Percentiles rank a stretch among this genome's conserved stretches.
Evolutionary conservation across 768 basidiomycete genomes (phyloP).

Genomic region (Phaffia tasmanica): DNA sequence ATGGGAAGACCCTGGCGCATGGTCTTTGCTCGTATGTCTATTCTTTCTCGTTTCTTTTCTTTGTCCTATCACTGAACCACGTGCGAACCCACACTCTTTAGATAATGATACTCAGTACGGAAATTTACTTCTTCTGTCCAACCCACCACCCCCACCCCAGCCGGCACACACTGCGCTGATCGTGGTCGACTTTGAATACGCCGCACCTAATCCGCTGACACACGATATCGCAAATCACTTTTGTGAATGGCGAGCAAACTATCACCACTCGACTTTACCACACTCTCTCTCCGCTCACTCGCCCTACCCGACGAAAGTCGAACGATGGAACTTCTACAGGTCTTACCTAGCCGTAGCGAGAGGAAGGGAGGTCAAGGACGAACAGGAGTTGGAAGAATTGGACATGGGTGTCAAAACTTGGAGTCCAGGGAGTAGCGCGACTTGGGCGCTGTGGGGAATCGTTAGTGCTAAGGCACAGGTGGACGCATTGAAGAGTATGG

Average conservation of each 20-base stretch:
- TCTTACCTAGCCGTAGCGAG: conserved; percentile 54
- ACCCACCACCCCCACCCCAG: conserved; percentile 36
- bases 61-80: background rate
- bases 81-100: conserved; percentile 35
- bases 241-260: conserved; percentile 91
- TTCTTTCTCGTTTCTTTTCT: background rate
- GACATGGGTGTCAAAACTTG: conserved; percentile 73
- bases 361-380: conserved; percentile 33
- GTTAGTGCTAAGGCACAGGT: conserved; percentile 55
- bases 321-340: conserved; percentile 72
- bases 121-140: conserved; percentile 66
- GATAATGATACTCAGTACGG: conserved; percentile 97
- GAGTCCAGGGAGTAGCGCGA: conserved; percentile 80
- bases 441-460: conserved; percentile 93
- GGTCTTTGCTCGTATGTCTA: conserved; percentile 39
- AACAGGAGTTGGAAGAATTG: conserved; percentile 48
- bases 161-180: conserved; percentile 53
- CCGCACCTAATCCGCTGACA: conserved; percentile 77
- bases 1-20: conserved; percentile 21
- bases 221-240: conserved; percentile 69
- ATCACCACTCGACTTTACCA: conserved; percentile 47
- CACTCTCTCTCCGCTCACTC: conserved; percentile 41
- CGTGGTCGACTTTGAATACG: conserved; percentile 97
- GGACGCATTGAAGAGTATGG: conserved; percentile 38
- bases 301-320: conserved; percentile 57